These are phyloP conservation scores for Mycosphaerella sp. DNA, from an alignment of 2,329 filamentous ascomycete genomes.

Conservation along the genomic window DNA sequence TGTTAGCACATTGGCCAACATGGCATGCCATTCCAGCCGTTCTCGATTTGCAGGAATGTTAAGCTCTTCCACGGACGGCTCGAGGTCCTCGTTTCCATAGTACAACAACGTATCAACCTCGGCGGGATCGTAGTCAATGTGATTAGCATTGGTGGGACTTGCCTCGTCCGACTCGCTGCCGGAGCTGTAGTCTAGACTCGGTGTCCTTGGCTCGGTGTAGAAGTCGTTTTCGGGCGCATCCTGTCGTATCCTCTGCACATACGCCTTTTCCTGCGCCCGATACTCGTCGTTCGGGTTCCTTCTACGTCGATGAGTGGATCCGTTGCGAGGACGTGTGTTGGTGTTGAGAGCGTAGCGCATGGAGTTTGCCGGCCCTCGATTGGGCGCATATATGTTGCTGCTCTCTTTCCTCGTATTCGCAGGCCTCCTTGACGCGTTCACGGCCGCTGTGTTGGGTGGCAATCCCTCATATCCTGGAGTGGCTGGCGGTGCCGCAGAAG, in stretches of 20 bases:
- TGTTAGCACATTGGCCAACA: slow-evolving; percentile 91
- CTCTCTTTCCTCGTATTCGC: slow-evolving; percentile 41
- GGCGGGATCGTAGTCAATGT: slow-evolving; percentile 74
- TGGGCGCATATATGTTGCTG: slow-evolving; percentile 47
- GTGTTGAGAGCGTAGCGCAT: slow-evolving; percentile 32
- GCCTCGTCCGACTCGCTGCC: slow-evolving; percentile 89
- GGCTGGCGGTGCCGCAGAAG: slow-evolving; percentile 3
- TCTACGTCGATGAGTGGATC: slow-evolving; percentile 51
- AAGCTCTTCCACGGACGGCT: slow-evolving; percentile 83
- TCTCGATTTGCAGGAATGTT: slow-evolving; percentile 83
- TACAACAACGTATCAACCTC: slow-evolving; percentile 92
- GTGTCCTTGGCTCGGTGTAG: slow-evolving; percentile 64
- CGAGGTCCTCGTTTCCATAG: slow-evolving; percentile 81
- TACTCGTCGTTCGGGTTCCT: slow-evolving; percentile 67
- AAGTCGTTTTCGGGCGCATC: slow-evolving; percentile 58
- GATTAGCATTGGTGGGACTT: slow-evolving; percentile 76
- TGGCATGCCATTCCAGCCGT: slow-evolving; percentile 93
- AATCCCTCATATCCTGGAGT: slow-evolving; percentile 20
- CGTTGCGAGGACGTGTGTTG: slow-evolving; percentile 46
- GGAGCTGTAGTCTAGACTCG: slow-evolving; percentile 58
- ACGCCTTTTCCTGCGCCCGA: slow-evolving; percentile 84
- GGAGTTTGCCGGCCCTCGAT: slow-evolving; percentile 45
- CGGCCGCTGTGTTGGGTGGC: slow-evolving; percentile 13
- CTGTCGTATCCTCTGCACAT: slow-evolving; percentile 84
- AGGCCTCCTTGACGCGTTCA: slow-evolving; percentile 32